These are phyloP conservation scores for Margaritispora aquatica DNA, from an alignment of 495 filamentous ascomycete genomes.

Conservation along the genomic window DNA sequence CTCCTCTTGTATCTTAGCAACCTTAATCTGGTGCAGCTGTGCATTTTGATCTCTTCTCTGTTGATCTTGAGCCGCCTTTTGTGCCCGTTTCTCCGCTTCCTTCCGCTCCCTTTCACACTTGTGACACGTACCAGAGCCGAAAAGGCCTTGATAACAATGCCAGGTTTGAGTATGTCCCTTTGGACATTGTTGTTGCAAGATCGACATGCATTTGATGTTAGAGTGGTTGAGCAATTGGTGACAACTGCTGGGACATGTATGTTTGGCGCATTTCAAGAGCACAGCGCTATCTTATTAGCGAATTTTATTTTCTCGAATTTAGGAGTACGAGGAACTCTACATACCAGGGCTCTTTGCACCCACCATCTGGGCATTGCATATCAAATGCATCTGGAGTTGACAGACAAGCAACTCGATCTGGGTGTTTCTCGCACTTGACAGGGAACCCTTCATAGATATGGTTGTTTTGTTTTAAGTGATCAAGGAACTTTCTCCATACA, in stretches of 20 bases:
- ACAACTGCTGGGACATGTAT: slow-evolving; percentile 55
- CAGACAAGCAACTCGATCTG: slow-evolving; percentile 40
- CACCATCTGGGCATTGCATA: slow-evolving; percentile 60
- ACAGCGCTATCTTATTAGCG: slow-evolving; percentile 35
- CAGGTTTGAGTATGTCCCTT: slow-evolving; percentile 25
- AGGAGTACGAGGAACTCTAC: slow-evolving; percentile 15
- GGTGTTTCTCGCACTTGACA: slow-evolving; percentile 62
- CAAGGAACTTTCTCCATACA: slow-evolving; percentile 54
- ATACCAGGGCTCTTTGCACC: slow-evolving; percentile 63
- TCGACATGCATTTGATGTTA: slow-evolving; percentile 46
- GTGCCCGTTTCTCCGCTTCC: slow-evolving; percentile 34
- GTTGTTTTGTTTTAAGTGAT: slow-evolving; percentile 43
- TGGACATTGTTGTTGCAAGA: slow-evolving; percentile 42
- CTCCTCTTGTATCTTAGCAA: slow-evolving; percentile 54
- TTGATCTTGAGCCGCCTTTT: slow-evolving; percentile 51
- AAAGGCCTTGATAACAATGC: background rate
- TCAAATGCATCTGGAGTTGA: slow-evolving; percentile 49
- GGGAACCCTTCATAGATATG: slow-evolving; percentile 68
- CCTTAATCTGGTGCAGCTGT: slow-evolving; percentile 38
- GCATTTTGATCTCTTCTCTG: slow-evolving; percentile 33
- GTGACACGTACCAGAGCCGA: background rate
- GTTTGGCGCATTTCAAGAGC: slow-evolving; percentile 53
- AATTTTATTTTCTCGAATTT: background rate
- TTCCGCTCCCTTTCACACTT: slow-evolving; percentile 38
- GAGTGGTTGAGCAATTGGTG: slow-evolving; percentile 64